Base-by-base conservation (phyloP, 768 basidiomycete genomes). In the Lentinula sp. region DNA sequence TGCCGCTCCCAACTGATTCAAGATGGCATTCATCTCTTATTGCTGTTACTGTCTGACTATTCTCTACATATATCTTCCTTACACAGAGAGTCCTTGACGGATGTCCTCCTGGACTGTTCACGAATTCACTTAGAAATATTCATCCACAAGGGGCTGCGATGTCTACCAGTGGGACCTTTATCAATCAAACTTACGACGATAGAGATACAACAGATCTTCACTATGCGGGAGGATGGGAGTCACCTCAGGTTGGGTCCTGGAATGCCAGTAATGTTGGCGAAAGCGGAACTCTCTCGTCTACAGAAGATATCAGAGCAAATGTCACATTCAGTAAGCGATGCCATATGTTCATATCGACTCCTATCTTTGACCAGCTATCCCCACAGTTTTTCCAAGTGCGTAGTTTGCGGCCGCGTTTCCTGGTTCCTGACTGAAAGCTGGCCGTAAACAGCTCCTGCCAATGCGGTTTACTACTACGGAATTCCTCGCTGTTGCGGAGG, bases 401-500 rank as follows among this genome's bases (percentile, higher is more conserved):
- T 49, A 28, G 13, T 8, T 8, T 21, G 18, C n/a, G n/a, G 45
- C 18, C 16, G 8, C n/a, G 21, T 48, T 48, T 23, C 1, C 11
- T n/a, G 21, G 6, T 48, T 18, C 21, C 46, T 23, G 42, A 43
- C 42, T 43, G 10, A 7, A 23, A 7, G 7, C 9, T 49, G n/a
- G 10, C 34, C 6, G 23, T 13, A 9, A 34, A 18, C 52, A 72
- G 70, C 56, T 15, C 67, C 69, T 16, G 73, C 70, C 2, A 63
- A 65, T 28, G 73, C 64, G 2, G 70, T 74, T 50, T 70, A 68
- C 39, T 70, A 71, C 61, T 74, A 65, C 60, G 73, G 73, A 8
- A 72, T 74, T 16, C 53, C 34, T 13, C 64, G 71, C 21, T 70
- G 65, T 50, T 62, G 63, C 23, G 72, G 73, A 4, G 72, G 70